A percentile compares a stretch with the other conserved stretches of the same genome.
Conservation (phyloP, 345 rosid species). For the Citrus glauca region DNA sequence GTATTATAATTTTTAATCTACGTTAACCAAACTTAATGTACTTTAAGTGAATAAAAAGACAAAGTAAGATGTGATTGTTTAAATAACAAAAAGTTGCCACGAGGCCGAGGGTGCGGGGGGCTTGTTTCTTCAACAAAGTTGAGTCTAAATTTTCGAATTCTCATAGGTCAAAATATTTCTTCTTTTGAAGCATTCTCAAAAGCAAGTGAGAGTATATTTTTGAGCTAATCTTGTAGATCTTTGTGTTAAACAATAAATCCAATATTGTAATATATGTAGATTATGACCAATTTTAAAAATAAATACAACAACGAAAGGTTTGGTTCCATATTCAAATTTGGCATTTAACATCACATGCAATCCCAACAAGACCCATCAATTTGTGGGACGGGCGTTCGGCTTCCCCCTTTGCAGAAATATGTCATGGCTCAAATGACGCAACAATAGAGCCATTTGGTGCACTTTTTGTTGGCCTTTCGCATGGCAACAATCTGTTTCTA, state of each 20-base stretch:
- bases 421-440: neutral
- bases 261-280: too few species aligned
- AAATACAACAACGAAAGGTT: neutral
- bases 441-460: constrained; percentile 13
- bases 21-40: rapidly evolving
- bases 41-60: neutral
- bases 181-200: too few species aligned
- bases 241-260: too few species aligned
- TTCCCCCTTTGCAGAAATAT: neutral
- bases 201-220: too few species aligned
- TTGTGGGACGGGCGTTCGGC: neutral
- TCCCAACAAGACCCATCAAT: neutral
- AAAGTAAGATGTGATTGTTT: neutral
- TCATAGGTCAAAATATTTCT: too few species aligned
- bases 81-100: neutral
- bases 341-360: neutral
- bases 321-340: neutral
- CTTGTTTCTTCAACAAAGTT: too few species aligned
- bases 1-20: rapidly evolving
- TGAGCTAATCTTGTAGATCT: too few species aligned
- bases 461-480: constrained; percentile 34
- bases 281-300: too few species aligned
- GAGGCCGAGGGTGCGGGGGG: too few species aligned
- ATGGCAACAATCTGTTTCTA: constrained; percentile 14
- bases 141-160: too few species aligned